A percentile compares a stretch with the other conserved stretches of the same genome.
Evolutionary conservation across 257 asterid genomes (phyloP).

Genomic region (Solanum dulcamara): DNA sequence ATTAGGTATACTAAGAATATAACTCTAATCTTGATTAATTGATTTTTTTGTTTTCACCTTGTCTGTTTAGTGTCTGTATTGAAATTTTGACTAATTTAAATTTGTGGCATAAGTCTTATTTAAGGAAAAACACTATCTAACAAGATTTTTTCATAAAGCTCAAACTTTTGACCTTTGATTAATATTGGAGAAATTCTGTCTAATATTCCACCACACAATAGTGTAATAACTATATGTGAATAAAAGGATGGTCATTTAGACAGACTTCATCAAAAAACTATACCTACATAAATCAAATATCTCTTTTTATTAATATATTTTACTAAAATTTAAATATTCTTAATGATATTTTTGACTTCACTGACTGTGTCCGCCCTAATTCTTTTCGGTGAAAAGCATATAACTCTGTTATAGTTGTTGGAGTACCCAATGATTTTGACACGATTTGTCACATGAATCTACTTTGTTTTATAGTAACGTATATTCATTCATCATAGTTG

Average conservation of each 20-base stretch:
- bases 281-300: background rate
- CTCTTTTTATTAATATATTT: too few relatives aligned
- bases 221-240: background rate
- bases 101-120: background rate
- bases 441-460: background rate
- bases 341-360: background rate
- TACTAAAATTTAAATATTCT: background rate
- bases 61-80: background rate
- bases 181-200: too few relatives aligned
- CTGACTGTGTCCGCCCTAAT: too few relatives aligned
- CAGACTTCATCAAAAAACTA: background rate
- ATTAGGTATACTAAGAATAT: background rate
- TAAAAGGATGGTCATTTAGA: background rate
- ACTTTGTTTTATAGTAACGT: background rate
- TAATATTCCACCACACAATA: too few relatives aligned
- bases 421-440: background rate
- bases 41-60: background rate
- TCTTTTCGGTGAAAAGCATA: background rate
- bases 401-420: background rate
- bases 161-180: too few relatives aligned
- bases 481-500: background rate
- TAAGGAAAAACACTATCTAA: background rate
- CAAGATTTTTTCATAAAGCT: too few relatives aligned
- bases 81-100: background rate
- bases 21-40: background rate